A percentile compares a stretch with the other conserved stretches of the same genome.
Conservation (phyloP, 441 rosid genomes). For the Isatis lusitanica region DNA sequence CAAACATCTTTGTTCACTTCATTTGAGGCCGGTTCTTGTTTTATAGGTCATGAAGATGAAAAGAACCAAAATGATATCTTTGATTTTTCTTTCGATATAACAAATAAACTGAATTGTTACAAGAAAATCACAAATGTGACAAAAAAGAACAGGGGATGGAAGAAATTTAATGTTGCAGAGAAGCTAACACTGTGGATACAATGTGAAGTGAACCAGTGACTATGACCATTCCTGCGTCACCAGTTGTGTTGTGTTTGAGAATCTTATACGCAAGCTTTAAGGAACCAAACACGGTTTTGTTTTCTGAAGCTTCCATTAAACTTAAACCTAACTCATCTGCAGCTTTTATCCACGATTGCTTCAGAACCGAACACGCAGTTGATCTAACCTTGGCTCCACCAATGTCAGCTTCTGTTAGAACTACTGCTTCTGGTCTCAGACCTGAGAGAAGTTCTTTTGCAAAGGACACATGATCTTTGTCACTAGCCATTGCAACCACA, state of each 20-base stretch:
- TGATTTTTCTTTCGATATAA: neutral
- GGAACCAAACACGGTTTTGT: conserved; percentile 42
- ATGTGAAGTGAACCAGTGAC: conserved; percentile 83
- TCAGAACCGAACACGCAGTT: conserved; percentile 50
- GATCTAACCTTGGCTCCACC: conserved; percentile 71
- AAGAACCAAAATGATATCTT: neutral
- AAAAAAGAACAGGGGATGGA: too few relatives aligned
- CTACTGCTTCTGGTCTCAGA: conserved; percentile 51
- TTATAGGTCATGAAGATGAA: neutral
- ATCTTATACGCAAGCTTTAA: conserved; percentile 50
- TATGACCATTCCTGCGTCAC: conserved; percentile 46
- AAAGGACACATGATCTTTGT: conserved; percentile 81
- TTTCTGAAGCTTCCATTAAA: conserved; percentile 23
- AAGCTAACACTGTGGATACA: conserved; percentile 57
- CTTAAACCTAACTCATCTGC: conserved; percentile 48
- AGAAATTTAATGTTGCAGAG: conserved; percentile 27
- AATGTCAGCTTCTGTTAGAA: conserved; percentile 74
- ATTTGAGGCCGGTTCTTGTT: neutral
- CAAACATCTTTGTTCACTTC: neutral
- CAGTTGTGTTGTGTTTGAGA: conserved; percentile 40
- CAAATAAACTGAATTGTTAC: neutral
- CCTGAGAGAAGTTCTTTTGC: conserved; percentile 63
- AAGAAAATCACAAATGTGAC: too few relatives aligned
- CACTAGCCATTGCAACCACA: conserved; percentile 82
- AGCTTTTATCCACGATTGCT: conserved; percentile 70